Evolutionary conservation across 805 yeast genomes (phyloP), one percentile per base, ranked within the genome.

Genomic region (Wickerhamiella alocasiicola): DNA sequence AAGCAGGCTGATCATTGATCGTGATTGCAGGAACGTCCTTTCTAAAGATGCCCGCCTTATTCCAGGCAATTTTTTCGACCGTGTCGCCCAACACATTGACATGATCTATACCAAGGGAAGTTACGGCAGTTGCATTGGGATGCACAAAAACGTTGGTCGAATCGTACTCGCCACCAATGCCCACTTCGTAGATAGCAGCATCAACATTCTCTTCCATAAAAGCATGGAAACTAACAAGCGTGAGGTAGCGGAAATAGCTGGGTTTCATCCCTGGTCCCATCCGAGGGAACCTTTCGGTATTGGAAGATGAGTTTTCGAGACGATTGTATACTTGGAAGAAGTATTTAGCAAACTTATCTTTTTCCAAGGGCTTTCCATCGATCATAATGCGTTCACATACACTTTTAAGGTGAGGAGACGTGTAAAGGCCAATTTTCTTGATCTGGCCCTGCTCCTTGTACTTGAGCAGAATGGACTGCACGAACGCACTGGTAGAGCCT

Each of bases 161-260:
- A 59, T 91, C 99, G 54, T 76, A 84, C 55, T 82, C 93, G 5
- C 99, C 99, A 21, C 99, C 99, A 36, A 91, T 94, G 17, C 99
- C 99, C 23, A 93, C 99, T 59, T 91, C 99, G 55, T 82, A 85
- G 28, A 91, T 78, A 9, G 97, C 96, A 26, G 95, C 73, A 55
- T 85, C 81, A n/a, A 91, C 87, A 2, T 81, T 80, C 60, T 91
- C 98, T 41, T 73, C 69, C 62, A 83, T 57, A 52, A 93, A 93
- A 1, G 84, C 80, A 57, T 93, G 95, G 65, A 85, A 91, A 2
- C 96, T 83, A 45, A 91, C 60, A 13, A 93, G 62, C 0, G 99
- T 91, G 56, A 91, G 64, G 59, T 73, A 93, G 55, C 94, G 78
- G 70, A 91, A 91, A 59, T 91, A 91, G 56, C 84, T 88, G 11